Base-by-base conservation (phyloP, 23 red algal genomes). In the Porphyridium purpureum region DNA sequence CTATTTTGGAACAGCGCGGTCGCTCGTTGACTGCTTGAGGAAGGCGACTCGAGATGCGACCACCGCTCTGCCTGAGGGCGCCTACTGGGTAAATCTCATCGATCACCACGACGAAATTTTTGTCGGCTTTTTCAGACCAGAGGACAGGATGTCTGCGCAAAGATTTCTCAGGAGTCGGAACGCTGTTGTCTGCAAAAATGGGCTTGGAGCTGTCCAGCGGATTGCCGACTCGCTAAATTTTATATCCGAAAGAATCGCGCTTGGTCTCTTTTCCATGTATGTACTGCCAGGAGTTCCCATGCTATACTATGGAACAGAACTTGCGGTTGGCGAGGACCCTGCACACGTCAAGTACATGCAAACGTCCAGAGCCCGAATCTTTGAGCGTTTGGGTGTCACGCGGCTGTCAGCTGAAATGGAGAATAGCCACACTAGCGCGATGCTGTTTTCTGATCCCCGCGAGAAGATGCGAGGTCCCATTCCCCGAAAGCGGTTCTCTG, bases 101-200 rank as follows among this genome's bases (percentile, higher is more conserved):
- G 87, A 76, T 31, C 76, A 94, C 40, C 76, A 94, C 64, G 87
- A 83, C 49, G 87, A 94, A 47, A 79, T 54, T 0, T 82, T 67
- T 38, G 22, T 94, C 54, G 70, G 76, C 5, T 76, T 83, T 27
- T 82, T 59, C 15, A 55, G 51, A 0, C 38, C 41, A 31, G 67
- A 75, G 55, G 63, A 72, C 7, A 61, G 87, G 7, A 30, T 26
- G 23, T 68, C 62, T 24, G 21, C 78, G 20, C 47, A 24, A 0
- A 62, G 60, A 26, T 94, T 67, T 53, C 75, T 94, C 29, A 40
- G 46, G 20, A 53, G 21, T 5, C 72, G 60, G 51, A 54, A 59
- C 19, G 87, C 68, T 11, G 26, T 80, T 14, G 71, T 94, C 25
- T 83, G 62, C 36, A 70, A 73, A 32, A 83, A 83, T 54, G 63